A percentile compares a stretch with the other conserved stretches of the same genome.
Conservation (phyloP, 1,284 basidiomycete genomes). For the Marasmius tenuissimus region DNA sequence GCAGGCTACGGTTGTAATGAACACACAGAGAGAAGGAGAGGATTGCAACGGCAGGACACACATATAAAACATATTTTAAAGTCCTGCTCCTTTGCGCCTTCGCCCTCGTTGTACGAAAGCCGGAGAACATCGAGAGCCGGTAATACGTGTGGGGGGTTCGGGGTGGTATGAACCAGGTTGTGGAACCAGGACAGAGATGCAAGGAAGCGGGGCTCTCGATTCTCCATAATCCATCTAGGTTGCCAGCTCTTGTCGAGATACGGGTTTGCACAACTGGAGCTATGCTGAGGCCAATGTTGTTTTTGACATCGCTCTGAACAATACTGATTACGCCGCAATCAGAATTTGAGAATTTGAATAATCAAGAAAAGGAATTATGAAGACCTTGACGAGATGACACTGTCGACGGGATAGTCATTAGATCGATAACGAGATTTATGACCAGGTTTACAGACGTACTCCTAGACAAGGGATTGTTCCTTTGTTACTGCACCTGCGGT, state of each 20-base stretch:
- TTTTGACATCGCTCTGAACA: constrained; percentile 17
- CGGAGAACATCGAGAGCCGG: constrained; percentile 14
- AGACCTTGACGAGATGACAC: constrained; percentile 17
- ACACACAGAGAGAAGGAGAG: neutral
- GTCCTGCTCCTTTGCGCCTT: neutral
- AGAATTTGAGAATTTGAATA: neutral
- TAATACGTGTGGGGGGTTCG: constrained; percentile 1
- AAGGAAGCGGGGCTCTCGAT: constrained; percentile 12
- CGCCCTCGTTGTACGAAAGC: constrained; percentile 12
- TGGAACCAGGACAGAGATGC: neutral
- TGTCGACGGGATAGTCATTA: neutral
- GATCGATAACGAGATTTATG: neutral
- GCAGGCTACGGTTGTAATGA: constrained; percentile 8
- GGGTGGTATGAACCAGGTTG: neutral
- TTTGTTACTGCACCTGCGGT: constrained; percentile 8
- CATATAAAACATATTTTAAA: constrained; percentile 16
- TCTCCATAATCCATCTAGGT: constrained; percentile 14
- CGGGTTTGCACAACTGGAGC: constrained; percentile 12
- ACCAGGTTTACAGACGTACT: constrained; percentile 5
- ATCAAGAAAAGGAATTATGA: neutral
- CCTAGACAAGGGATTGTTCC: constrained; percentile 10
- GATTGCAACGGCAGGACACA: neutral
- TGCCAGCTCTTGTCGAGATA: constrained; percentile 16
- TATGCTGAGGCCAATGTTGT: constrained; percentile 16
- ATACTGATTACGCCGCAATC: constrained; percentile 5